Conservation (phyloP, 2,329 filamentous ascomycete species). For the Verticillium longisporum region DNA sequence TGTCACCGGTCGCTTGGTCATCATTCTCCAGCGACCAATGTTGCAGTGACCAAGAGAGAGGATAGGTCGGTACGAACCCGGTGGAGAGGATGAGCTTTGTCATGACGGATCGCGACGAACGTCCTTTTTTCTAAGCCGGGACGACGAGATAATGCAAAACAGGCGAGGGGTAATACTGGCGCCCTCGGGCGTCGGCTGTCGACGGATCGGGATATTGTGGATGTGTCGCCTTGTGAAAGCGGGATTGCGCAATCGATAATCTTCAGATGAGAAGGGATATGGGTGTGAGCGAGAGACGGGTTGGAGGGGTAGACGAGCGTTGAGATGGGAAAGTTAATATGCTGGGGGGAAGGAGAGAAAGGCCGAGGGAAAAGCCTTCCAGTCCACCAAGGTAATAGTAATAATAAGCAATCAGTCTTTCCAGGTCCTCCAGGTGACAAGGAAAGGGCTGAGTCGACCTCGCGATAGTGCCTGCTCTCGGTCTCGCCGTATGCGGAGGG, state of each 20-base stretch:
- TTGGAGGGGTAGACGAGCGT: too few relatives aligned
- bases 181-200: neutral
- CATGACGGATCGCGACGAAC: slow-evolving; percentile 29
- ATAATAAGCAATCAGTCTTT: neutral
- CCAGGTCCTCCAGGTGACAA: neutral
- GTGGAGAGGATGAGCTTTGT: slow-evolving; percentile 83
- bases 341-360: neutral
- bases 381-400: neutral
- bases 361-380: neutral
- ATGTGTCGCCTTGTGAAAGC: neutral
- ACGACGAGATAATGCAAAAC: neutral
- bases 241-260: slow-evolving; percentile 3
- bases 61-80: slow-evolving; percentile 50
- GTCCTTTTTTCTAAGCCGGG: slow-evolving; percentile 1
- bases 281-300: too few relatives aligned
- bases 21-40: slow-evolving; percentile 14
- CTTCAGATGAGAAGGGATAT: neutral
- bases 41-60: slow-evolving; percentile 1
- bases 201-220: neutral
- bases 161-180: neutral
- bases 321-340: neutral
- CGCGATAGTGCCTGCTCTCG: neutral
- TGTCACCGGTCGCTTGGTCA: slow-evolving; percentile 2
- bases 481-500: neutral
- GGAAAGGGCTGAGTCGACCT: neutral